These are phyloP conservation scores for Candida fluviatilis DNA, from an alignment of 805 yeast species.

Conservation along the genomic window DNA sequence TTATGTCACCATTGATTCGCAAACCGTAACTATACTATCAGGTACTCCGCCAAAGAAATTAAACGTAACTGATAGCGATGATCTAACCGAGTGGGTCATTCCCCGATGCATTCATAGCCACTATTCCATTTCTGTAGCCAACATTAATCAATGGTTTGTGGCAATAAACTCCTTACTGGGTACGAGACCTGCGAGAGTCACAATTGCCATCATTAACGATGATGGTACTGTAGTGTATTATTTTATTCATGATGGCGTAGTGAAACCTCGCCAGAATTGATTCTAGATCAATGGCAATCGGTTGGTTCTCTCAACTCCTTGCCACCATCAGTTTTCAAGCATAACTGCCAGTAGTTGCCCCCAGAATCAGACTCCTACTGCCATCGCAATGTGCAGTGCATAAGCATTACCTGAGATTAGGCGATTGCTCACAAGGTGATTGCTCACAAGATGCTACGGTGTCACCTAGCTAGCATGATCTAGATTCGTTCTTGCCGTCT, in stretches of 20 bases:
- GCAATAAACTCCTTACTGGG: conserved; percentile 14
- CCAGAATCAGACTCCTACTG: no score
- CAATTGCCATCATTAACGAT: conserved; percentile 53
- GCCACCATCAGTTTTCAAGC: no score
- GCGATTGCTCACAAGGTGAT: no score
- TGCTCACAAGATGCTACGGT: no score
- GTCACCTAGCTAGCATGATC: no score
- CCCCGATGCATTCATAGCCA: conserved; percentile 24
- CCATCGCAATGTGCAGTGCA: no score
- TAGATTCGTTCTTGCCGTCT: no score
- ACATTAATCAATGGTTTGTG: conserved; percentile 39
- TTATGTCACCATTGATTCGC: not conserved
- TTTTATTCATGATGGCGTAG: conserved; percentile 61
- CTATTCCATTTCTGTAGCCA: conserved; percentile 28
- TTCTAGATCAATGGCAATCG: not conserved
- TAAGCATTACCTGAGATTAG: no score
- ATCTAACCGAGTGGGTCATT: conserved; percentile 37
- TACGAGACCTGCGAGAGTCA: conserved; percentile 40
- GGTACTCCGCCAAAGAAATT: conserved; percentile 30
- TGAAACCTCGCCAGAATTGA: conserved; percentile 56
- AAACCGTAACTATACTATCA: conserved; percentile 13
- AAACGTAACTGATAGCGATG: conserved; percentile 17
- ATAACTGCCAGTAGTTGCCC: no score
- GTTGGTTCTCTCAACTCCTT: no score
- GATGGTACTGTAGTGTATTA: conserved; percentile 75